These are phyloP conservation scores for Phytophthora pistaciae DNA, from an alignment of 352 stramenopile species.

Conservation along the genomic window DNA sequence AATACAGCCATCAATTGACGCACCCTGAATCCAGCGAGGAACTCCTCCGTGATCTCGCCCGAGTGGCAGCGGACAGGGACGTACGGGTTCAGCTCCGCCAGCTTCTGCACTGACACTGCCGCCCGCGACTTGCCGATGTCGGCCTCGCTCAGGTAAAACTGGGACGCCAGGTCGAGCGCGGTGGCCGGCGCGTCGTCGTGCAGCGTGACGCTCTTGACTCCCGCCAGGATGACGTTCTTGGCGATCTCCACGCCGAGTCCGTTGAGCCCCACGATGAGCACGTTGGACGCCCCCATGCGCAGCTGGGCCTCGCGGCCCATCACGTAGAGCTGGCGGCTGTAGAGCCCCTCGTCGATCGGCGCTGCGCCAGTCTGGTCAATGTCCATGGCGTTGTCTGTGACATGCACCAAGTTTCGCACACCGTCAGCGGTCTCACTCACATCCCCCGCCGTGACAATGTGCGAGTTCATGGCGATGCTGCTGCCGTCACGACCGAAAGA, in stretches of 20 bases:
- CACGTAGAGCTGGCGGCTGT: conserved; percentile 98
- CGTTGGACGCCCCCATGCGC: conserved; percentile 95
- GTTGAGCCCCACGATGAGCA: conserved; percentile 96
- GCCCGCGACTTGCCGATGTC: conserved; percentile 92
- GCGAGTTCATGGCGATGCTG: conserved; percentile 56
- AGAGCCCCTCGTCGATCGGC: conserved; percentile 86
- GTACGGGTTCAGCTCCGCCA: conserved; percentile 98
- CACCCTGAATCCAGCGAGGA: conserved; percentile 78
- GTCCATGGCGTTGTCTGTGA: conserved; percentile 78
- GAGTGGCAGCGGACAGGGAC: conserved; percentile 85
- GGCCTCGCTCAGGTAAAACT: conserved; percentile 96
- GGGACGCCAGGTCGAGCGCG: conserved; percentile 92
- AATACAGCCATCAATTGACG: background rate
- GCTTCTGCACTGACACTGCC: conserved; percentile 84
- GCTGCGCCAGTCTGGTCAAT: conserved; percentile 55
- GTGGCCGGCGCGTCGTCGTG: conserved; percentile 91
- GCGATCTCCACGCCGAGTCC: conserved; percentile 97
- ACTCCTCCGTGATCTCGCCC: conserved; percentile 76
- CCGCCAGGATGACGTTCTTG: conserved; percentile 99
- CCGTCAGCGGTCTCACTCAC: conserved; percentile 79
- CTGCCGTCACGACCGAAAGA: conserved; percentile 16
- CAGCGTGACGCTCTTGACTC: conserved; percentile 96
- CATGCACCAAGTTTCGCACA: conserved; percentile 76
- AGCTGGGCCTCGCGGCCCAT: conserved; percentile 99
- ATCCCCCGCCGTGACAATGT: conserved; percentile 72